A percentile compares a stretch with the other conserved stretches of the same genome.
Evolutionary conservation across 441 rosid genomes (phyloP).

Genomic region (Syzygium malaccense): DNA sequence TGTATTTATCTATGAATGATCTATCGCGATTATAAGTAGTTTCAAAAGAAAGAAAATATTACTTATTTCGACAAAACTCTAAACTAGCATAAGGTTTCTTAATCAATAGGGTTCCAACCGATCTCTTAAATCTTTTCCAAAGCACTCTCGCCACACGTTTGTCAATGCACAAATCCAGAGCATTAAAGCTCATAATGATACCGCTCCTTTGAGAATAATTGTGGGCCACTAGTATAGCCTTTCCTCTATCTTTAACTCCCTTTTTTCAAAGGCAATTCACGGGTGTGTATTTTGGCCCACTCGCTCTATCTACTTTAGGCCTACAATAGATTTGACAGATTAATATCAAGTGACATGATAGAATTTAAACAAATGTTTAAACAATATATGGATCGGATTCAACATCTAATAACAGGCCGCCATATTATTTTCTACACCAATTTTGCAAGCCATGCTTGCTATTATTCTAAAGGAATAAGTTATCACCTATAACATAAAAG

Average conservation of each 20-base stretch:
- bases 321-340: neutral
- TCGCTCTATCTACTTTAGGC: neutral
- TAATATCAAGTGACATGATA: neutral
- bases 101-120: neutral
- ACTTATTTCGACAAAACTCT: neutral
- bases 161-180: neutral
- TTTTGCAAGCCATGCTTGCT: neutral
- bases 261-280: neutral
- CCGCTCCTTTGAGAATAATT: neutral
- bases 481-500: accelerated
- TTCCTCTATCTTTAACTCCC: neutral
- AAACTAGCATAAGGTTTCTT: neutral
- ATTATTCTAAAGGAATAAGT: neutral
- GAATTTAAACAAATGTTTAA: neutral
- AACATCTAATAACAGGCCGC: neutral
- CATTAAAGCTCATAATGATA: neutral
- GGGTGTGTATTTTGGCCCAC: neutral
- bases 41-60: neutral
- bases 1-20: neutral
- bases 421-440: neutral
- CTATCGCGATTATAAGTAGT: neutral
- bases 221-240: neutral
- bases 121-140: neutral
- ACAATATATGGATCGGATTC: neutral
- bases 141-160: neutral